phyloP scores from a whole-genome alignment of 306 rosid species.

The Luffa aegyptiaca region DNA sequence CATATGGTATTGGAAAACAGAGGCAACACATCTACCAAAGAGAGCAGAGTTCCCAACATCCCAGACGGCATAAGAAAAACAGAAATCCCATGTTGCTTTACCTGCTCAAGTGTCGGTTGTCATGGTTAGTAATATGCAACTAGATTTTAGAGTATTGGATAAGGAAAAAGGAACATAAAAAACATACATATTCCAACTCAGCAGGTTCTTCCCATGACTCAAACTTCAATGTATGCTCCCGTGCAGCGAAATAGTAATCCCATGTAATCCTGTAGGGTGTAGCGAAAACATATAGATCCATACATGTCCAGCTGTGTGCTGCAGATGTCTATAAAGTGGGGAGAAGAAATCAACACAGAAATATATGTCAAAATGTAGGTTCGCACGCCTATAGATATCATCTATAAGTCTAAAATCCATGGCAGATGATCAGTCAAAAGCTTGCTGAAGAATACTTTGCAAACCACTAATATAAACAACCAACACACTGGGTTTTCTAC shows the following conservation, averaged over 20 bases:
- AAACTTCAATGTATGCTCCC: slow-evolving; percentile 65
- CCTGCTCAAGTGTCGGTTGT: slow-evolving; percentile 41
- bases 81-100: slow-evolving; percentile 86
- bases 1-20: slow-evolving; percentile 76
- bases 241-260: slow-evolving; percentile 90
- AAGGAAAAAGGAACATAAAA: slow-evolving; percentile 6
- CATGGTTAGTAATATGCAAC: slow-evolving; percentile 10
- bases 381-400: background rate
- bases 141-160: slow-evolving; percentile 7
- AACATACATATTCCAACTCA: slow-evolving; percentile 91
- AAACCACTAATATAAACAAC: background rate
- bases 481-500: too few relatives aligned
- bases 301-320: slow-evolving; percentile 99
- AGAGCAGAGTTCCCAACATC: slow-evolving; percentile 86
- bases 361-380: background rate
- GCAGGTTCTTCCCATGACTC: slow-evolving; percentile 95
- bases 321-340: slow-evolving; percentile 48
- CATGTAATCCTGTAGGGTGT: slow-evolving; percentile 92
- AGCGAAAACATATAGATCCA: slow-evolving; percentile 94
- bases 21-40: slow-evolving; percentile 79
- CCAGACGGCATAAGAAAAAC: slow-evolving; percentile 99
- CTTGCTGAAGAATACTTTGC: background rate
- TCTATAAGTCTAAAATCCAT: background rate
- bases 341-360: background rate
- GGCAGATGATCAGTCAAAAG: background rate